Percentiles rank a stretch among this genome's conserved stretches.
phyloP scores from a whole-genome alignment of 129 eudicot species.

The Mikania micrantha region DNA sequence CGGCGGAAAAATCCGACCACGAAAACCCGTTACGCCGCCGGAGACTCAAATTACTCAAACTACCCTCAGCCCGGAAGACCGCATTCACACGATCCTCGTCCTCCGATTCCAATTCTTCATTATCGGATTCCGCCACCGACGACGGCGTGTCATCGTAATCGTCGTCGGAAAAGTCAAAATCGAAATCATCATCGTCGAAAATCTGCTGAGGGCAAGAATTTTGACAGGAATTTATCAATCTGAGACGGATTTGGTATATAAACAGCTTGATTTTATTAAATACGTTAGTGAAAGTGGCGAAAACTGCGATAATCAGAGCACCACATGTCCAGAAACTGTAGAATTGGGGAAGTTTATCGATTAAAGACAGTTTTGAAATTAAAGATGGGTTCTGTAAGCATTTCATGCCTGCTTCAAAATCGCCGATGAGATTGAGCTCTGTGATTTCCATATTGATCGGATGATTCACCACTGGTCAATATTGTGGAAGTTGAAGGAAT shows the following conservation, averaged over 20 bases:
- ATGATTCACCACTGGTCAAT: not conserved
- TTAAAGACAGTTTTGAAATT: slow-evolving; percentile 33
- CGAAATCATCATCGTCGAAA: slow-evolving; percentile 29
- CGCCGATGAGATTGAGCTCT: slow-evolving; percentile 50
- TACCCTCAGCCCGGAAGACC: slow-evolving; percentile 44
- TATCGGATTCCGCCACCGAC: slow-evolving; percentile 44
- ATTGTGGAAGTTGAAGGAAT: not conserved
- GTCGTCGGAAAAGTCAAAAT: slow-evolving; percentile 52
- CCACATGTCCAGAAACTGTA: slow-evolving; percentile 69
- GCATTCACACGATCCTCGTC: slow-evolving; percentile 17
- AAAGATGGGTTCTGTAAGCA: slow-evolving; percentile 59
- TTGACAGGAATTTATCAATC: slow-evolving; percentile 14
- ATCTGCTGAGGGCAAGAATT: slow-evolving; percentile 16
- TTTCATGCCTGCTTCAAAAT: slow-evolving; percentile 66
- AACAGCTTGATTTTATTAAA: slow-evolving; percentile 36
- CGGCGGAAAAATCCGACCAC: slow-evolving; percentile 64
- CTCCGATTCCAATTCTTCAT: slow-evolving; percentile 30
- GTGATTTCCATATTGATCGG: slow-evolving; percentile 47
- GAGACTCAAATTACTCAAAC: slow-evolving; percentile 32
- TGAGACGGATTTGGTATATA: slow-evolving; percentile 27
- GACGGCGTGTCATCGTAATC: slow-evolving; percentile 40
- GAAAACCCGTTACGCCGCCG: slow-evolving; percentile 41
- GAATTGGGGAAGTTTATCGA: slow-evolving; percentile 30
- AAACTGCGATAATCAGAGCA: slow-evolving; percentile 55
- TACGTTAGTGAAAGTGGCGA: slow-evolving; percentile 58